Base-by-base conservation (phyloP, 1,284 basidiomycete genomes). In the Cerrena zonata region DNA sequence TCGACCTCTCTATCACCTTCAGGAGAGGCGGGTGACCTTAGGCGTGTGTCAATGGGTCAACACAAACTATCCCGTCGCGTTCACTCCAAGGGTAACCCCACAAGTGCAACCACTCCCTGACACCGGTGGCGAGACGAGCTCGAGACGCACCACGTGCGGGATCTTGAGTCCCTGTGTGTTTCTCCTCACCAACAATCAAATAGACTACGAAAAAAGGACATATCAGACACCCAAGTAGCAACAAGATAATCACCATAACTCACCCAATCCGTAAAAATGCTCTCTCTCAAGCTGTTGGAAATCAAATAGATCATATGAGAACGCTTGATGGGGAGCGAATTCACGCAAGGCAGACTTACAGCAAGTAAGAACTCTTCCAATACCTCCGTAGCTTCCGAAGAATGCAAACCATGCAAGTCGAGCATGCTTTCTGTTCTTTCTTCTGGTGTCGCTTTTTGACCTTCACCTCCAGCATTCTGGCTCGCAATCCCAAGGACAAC, bases 11-110 rank as follows among this genome's bases (percentile, higher is more conserved):
- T n/a, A n/a, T n/a, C n/a, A n/a, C n/a, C n/a, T n/a, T n/a, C n/a
- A n/a, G n/a, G n/a, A n/a, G n/a, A 15, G n/a, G 30, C 30, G 30
- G 15, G 30, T 34, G 23, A 45, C 55, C 54, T 63, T 56, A 65
- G 45, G 74, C 68, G 63, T 91, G 90, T 25, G 87, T 91, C 57
- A 90, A 70, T 25, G 86, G 73, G 66, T 97, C 94, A 46, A 95
- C 83, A 63, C 89, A 94, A 45, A 97, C 78, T 49, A 94, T 82
- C 2, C 94, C 94, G 58, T 91, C 91, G 12, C 84, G 80, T 67
- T 97, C 94, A 67, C 80, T 90, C 90, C 92, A 95, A n/a, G 94
- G 90, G 69, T 94, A 95, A 45, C 89, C 89, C 90, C 92, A 97
- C 49, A 88, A 82, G 59, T 90, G 86, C 44, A 97, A 70, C 82